Evolutionary conservation across 2,329 filamentous ascomycete species (phyloP), one percentile per base, ranked within the genome.

Genomic region (Colletotrichum nymphaeae): DNA sequence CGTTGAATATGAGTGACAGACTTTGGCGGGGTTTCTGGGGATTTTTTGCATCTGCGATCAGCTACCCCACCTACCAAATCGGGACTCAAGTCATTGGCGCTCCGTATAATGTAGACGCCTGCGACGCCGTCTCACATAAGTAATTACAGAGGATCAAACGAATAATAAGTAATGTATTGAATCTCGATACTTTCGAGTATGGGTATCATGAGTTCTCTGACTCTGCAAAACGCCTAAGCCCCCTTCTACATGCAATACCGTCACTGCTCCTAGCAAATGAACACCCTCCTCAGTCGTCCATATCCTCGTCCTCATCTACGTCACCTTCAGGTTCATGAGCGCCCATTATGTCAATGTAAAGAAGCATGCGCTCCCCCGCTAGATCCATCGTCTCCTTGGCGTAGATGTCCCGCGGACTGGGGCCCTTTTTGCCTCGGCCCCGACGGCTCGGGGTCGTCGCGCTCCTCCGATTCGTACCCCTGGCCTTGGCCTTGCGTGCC

Each of bases 401-500:
- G 63, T 82, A 76, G 4, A 77, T 78, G 55, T 89, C 88, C 11
- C 77, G 74, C 26, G 79, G 78, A 19, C 42, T 84, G 80, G 0
- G 74, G 75, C 28, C 70, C 72, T 79, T 81, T 32, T 77, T 68
- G 1, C 53, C 37, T 7, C 53, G 64, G 19, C 32, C 70, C 78
- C 32, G 24, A 26, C 35, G 63, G 14, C n/a, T 22, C 11, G 63
- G 22, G 24, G 52, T 81, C n/a, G 79, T 80, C 49, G 77, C 80
- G 71, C 63, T 81, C 83, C 76, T 83, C 85, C 67, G 81, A 22
- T 19, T 52, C 8, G 53, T 24, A n/a, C 56, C 83, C 76, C 82
- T 85, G 2, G 84, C 81, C 78, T 88, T 90, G 11, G 82, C 80
- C 73, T 85, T 81, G 22, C 89, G 81, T n/a, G 87, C 87, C 58